Conservation (phyloP, 108 stramenopile species). For the Cyclotella atomus region DNA sequence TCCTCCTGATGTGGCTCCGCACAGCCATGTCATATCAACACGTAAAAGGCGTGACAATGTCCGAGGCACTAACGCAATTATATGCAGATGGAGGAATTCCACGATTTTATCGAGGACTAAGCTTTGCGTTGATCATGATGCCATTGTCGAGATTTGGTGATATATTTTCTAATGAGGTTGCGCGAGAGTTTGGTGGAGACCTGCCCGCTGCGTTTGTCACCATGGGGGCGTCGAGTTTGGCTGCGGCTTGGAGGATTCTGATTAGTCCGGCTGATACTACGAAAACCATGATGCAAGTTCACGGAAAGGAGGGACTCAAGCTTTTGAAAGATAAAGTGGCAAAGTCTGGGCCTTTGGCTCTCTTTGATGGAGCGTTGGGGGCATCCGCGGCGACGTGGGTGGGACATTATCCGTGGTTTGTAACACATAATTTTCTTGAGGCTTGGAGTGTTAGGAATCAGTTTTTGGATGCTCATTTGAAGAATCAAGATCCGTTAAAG, state of each 20-base stretch:
- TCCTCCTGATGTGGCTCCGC: slow-evolving; percentile 92
- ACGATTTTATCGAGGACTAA: slow-evolving; percentile 85
- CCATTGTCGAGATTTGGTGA: slow-evolving; percentile 88
- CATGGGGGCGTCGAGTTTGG: slow-evolving; percentile 73
- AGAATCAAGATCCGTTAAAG: slow-evolving; percentile 34
- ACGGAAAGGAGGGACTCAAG: slow-evolving; percentile 73
- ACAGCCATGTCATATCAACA: slow-evolving; percentile 90
- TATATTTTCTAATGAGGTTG: slow-evolving; percentile 81
- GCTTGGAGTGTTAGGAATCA: slow-evolving; percentile 66
- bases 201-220: slow-evolving; percentile 51
- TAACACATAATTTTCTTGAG: slow-evolving; percentile 82
- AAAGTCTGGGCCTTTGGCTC: slow-evolving; percentile 59
- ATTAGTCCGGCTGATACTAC: slow-evolving; percentile 88
- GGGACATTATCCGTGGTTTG: slow-evolving; percentile 90
- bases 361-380: slow-evolving; percentile 86
- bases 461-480: slow-evolving; percentile 60
- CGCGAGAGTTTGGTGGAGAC: slow-evolving; percentile 31
- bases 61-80: slow-evolving; percentile 62
- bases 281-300: slow-evolving; percentile 90
- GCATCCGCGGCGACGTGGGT: slow-evolving; percentile 81
- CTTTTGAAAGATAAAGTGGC: slow-evolving; percentile 57
- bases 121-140: slow-evolving; percentile 75
- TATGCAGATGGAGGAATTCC: slow-evolving; percentile 82
- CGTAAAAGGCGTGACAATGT: slow-evolving; percentile 78
- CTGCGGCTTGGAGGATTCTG: slow-evolving; percentile 82